These are phyloP conservation scores for Trametes sp. DNA, from an alignment of 1,284 basidiomycete genomes.

Conservation along the genomic window DNA sequence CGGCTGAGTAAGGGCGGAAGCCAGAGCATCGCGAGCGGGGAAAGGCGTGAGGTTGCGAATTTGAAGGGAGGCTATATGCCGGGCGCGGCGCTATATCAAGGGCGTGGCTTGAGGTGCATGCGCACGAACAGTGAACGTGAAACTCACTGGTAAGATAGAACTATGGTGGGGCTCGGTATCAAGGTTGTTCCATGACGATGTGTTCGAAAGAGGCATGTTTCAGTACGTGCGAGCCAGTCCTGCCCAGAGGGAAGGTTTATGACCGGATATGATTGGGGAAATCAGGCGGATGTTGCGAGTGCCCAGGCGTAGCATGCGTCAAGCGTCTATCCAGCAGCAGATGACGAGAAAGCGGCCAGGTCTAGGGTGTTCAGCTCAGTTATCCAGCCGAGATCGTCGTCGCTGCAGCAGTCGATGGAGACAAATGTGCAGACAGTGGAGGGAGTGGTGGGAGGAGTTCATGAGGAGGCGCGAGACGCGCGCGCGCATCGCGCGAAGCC, in stretches of 20 bases:
- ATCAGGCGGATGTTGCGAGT: conserved; percentile 2
- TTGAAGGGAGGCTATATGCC: conserved; percentile 78
- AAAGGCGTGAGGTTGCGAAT: conserved; percentile 84
- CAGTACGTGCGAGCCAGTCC: neutral
- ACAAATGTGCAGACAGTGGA: conserved; percentile 12
- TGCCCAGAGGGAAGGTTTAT: neutral
- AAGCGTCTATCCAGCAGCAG: conserved; percentile 10
- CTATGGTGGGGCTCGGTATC: neutral
- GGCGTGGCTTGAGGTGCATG: neutral
- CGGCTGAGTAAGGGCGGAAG: conserved; percentile 74
- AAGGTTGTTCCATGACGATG: conserved; percentile 14
- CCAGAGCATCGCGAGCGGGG: conserved; percentile 77
- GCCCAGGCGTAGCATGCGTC: conserved; percentile 19
- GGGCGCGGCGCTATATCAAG: conserved; percentile 64
- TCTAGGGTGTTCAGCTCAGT: neutral
- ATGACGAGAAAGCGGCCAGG: neutral
- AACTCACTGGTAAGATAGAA: conserved; percentile 22
- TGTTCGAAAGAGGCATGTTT: conserved; percentile 18
- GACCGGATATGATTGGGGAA: neutral
- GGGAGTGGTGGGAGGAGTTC: conserved; percentile 16
- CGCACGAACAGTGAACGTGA: neutral
- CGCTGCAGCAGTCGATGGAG: conserved; percentile 20
- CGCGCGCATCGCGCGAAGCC: conserved; percentile 19
- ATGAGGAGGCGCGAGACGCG: conserved; percentile 22
- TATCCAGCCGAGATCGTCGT: conserved; percentile 3